Percentiles rank a stretch among this genome's conserved stretches.
These are phyloP conservation scores for Termitomyces sp. DNA, from an alignment of 1,284 basidiomycete genomes.

Conservation along the genomic window DNA sequence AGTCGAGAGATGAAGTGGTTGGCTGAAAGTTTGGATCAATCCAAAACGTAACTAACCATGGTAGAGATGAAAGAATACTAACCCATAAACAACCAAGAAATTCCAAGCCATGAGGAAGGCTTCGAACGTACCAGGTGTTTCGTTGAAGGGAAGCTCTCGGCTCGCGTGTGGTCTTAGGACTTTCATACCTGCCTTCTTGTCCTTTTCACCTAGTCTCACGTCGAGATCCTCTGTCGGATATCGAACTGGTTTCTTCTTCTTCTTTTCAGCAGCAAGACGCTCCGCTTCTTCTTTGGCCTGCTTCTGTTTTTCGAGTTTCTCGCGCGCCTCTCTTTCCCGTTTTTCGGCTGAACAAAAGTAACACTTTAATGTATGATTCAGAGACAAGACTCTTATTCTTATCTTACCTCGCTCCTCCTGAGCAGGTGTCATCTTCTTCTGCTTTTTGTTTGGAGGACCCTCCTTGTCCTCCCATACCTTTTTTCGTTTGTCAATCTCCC, in stretches of 20 bases:
- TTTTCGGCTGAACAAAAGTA: constrained; percentile 46
- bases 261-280: constrained; percentile 66
- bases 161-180: constrained; percentile 67
- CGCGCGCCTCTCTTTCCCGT: constrained; percentile 61
- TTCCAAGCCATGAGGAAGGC: constrained; percentile 87
- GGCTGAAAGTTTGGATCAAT: constrained; percentile 32
- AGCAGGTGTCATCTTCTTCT: constrained; percentile 66
- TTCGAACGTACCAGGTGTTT: constrained; percentile 71
- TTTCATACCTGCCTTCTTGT: constrained; percentile 71
- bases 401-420: constrained; percentile 62
- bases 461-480: constrained; percentile 85
- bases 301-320: constrained; percentile 62
- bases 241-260: constrained; percentile 86
- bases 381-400: background rate
- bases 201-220: constrained; percentile 69
- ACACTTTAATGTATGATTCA: background rate
- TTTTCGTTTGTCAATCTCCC: constrained; percentile 85
- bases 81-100: constrained; percentile 91
- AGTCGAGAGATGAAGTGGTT: constrained; percentile 83
- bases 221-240: constrained; percentile 84
- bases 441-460: constrained; percentile 72
- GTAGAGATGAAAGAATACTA: constrained; percentile 25
- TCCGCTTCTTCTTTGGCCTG: constrained; percentile 68
- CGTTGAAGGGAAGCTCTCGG: constrained; percentile 70
- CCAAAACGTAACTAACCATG: background rate